These are phyloP conservation scores for Pestalotiopsis sp. DNA, from an alignment of 2,329 filamentous ascomycete species.

Conservation along the genomic window DNA sequence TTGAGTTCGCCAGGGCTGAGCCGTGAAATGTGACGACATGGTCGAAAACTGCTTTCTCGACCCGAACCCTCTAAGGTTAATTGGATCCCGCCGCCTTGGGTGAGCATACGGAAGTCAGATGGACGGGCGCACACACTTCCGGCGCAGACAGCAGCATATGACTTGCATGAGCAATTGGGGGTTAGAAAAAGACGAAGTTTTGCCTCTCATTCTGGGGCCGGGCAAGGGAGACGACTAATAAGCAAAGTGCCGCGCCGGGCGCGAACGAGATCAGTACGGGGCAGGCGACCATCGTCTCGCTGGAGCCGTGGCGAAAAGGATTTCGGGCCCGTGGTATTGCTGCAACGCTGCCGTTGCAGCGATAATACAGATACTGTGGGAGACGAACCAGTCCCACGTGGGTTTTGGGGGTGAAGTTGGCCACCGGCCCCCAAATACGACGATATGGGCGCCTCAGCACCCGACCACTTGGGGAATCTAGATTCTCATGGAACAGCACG, in stretches of 20 bases:
- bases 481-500: background rate
- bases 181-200: background rate
- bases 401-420: background rate
- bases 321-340: background rate
- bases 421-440: slow-evolving; percentile 6
- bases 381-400: slow-evolving; percentile 5
- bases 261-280: background rate
- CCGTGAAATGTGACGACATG: background rate
- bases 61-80: background rate
- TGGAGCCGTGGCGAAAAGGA: background rate
- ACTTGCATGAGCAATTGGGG: background rate
- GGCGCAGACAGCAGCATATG: background rate
- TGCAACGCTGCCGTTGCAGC: background rate
- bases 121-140: background rate
- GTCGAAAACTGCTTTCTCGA: background rate
- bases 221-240: background rate
- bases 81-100: background rate
- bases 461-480: background rate
- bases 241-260: background rate
- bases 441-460: background rate
- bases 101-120: background rate
- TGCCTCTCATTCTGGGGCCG: background rate
- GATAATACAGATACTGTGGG: background rate
- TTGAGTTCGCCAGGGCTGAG: background rate
- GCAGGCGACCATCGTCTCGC: background rate